Conservation (phyloP, 148 eudicot genomes). For the Oxyria digyna region DNA sequence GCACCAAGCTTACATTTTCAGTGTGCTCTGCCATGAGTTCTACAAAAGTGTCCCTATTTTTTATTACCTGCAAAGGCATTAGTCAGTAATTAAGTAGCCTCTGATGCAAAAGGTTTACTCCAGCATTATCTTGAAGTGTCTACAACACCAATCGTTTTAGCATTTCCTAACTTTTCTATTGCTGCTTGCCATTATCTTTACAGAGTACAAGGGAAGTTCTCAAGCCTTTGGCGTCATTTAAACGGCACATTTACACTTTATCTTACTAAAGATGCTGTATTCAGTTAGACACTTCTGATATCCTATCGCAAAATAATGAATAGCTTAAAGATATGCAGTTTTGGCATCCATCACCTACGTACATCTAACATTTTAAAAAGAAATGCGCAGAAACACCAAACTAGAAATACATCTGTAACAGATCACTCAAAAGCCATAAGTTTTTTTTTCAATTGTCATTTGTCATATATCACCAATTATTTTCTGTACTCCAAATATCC, state of each 20-base stretch:
- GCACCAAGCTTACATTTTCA: slow-evolving; percentile 58
- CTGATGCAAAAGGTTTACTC: not conserved
- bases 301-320: not conserved
- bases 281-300: not conserved
- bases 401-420: not conserved
- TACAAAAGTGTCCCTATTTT: slow-evolving; percentile 51
- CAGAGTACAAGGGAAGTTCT: not conserved
- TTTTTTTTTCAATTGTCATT: not conserved
- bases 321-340: not conserved
- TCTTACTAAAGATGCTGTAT: not conserved
- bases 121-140: not conserved
- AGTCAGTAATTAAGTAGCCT: not conserved
- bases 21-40: slow-evolving; percentile 73
- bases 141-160: no score
- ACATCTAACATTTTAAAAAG: not conserved
- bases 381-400: not conserved
- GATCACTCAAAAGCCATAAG: not conserved
- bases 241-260: not conserved
- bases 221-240: not conserved
- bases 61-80: slow-evolving; percentile 44
- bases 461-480: not conserved
- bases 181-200: not conserved
- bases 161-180: no score
- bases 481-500: not conserved
- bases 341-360: not conserved